Evolutionary conservation across 257 asterid genomes (phyloP).

Genomic region (Parsonsia alboflavescens): DNA sequence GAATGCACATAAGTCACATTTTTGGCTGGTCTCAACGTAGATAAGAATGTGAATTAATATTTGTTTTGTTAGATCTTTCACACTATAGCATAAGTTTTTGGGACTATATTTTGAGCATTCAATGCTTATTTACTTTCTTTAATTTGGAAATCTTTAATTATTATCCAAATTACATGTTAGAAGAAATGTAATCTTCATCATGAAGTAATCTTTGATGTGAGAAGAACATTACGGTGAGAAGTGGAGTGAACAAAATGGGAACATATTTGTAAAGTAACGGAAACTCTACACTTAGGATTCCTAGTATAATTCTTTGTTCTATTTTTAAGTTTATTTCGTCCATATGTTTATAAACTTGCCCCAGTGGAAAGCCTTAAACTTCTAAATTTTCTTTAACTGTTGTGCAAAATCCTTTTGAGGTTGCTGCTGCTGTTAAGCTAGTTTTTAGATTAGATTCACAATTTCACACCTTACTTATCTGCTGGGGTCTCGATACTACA

Average conservation of each 20-base stretch:
- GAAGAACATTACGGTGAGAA: neutral
- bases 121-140: neutral
- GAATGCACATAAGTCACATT: too few species aligned
- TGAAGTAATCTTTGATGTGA: too few species aligned
- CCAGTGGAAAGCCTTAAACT: neutral
- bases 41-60: too few species aligned
- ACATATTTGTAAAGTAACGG: neutral
- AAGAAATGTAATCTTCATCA: neutral
- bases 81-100: neutral
- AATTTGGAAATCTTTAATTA: neutral
- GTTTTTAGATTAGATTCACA: neutral
- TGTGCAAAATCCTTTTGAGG: neutral
- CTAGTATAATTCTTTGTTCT: neutral
- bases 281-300: neutral
- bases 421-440: neutral
- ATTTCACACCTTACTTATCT: too few species aligned
- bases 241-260: neutral
- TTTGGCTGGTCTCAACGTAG: too few species aligned
- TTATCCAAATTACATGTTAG: neutral
- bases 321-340: neutral
- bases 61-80: neutral
- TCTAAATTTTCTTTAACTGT: neutral
- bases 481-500: neutral
- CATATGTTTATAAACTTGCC: neutral
- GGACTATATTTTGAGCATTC: neutral